Conservation (phyloP, 441 rosid genomes). For the Bruguiera hainesii region DNA sequence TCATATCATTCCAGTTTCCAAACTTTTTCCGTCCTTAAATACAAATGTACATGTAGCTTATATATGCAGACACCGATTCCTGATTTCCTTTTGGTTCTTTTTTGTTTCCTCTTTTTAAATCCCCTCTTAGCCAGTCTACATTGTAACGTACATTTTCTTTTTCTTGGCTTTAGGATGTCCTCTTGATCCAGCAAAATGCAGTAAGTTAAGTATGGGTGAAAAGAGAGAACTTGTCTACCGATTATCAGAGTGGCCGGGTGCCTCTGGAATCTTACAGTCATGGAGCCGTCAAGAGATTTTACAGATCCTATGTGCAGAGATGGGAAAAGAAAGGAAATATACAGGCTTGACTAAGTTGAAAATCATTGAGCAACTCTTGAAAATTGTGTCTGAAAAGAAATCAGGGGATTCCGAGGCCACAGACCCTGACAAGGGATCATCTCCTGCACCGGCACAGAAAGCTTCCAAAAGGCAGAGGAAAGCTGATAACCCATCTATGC, state of each 20-base stretch:
- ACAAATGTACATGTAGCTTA: no score
- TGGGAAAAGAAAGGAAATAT: constrained; percentile 98
- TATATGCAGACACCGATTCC: no score
- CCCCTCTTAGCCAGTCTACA: constrained; percentile 3
- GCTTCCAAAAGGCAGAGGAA: constrained; percentile 72
- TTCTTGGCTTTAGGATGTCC: constrained; percentile 38
- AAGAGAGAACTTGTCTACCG: constrained; percentile 83
- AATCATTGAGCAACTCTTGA: constrained; percentile 88
- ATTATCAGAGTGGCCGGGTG: constrained; percentile 61
- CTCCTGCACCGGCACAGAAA: constrained; percentile 38
- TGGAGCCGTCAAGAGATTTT: constrained; percentile 99
- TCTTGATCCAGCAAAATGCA: constrained; percentile 62
- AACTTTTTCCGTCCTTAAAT: no score
- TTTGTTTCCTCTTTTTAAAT: neutral
- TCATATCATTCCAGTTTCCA: no score
- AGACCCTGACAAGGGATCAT: constrained; percentile 41
- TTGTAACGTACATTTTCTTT: neutral
- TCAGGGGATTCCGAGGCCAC: constrained; percentile 45
- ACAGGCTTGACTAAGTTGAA: constrained; percentile 93
- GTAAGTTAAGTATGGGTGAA: constrained; percentile 73
- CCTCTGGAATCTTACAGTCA: constrained; percentile 68
- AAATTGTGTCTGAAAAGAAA: constrained; percentile 69
- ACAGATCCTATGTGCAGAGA: constrained; percentile 82
- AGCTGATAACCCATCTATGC: constrained; percentile 58
- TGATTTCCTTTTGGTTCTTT: no score